phyloP scores from a whole-genome alignment of 2,329 filamentous ascomycete genomes.

The Zelopaecilomyces penicillatus region DNA sequence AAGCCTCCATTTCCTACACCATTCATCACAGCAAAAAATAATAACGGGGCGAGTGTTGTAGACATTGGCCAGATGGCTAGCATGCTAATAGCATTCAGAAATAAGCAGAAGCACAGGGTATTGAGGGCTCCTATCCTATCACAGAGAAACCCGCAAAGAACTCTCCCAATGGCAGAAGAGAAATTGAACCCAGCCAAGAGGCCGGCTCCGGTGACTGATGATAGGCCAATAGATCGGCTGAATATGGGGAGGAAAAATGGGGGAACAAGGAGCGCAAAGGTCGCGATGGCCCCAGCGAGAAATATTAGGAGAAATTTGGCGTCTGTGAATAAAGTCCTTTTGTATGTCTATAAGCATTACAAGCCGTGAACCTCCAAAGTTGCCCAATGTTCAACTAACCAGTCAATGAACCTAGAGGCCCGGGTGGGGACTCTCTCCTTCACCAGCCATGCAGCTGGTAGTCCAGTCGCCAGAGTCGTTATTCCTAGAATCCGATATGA shows the following conservation, averaged over 20 bases:
- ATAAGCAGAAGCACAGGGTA: conserved; percentile 38
- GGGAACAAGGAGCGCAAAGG: conserved; percentile 50
- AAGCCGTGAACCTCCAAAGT: neutral
- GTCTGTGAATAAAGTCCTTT: conserved; percentile 38
- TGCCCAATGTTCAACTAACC: neutral
- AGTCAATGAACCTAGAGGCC: conserved; percentile 31
- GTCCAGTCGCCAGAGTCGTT: conserved; percentile 39
- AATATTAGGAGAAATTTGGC: conserved; percentile 43
- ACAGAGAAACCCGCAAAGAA: conserved; percentile 41
- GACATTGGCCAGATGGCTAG: conserved; percentile 51
- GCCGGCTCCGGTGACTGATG: conserved; percentile 40
- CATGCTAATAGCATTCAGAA: conserved; percentile 46
- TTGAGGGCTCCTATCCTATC: conserved; percentile 47
- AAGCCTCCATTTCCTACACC: conserved; percentile 51
- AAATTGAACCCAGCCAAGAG: conserved; percentile 53
- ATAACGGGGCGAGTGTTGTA: conserved; percentile 39
- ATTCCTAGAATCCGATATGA: conserved; percentile 42
- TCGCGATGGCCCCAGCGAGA: conserved; percentile 41
- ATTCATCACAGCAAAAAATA: conserved; percentile 48
- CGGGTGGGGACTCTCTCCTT: conserved; percentile 32
- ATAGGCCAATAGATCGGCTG: conserved; percentile 40
- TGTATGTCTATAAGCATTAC: neutral
- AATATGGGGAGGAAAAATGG: conserved; percentile 52
- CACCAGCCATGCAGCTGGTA: conserved; percentile 44
- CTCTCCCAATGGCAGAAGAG: conserved; percentile 45